Conservation (phyloP, 306 rosid genomes). For the Castanopsis chinensis region DNA sequence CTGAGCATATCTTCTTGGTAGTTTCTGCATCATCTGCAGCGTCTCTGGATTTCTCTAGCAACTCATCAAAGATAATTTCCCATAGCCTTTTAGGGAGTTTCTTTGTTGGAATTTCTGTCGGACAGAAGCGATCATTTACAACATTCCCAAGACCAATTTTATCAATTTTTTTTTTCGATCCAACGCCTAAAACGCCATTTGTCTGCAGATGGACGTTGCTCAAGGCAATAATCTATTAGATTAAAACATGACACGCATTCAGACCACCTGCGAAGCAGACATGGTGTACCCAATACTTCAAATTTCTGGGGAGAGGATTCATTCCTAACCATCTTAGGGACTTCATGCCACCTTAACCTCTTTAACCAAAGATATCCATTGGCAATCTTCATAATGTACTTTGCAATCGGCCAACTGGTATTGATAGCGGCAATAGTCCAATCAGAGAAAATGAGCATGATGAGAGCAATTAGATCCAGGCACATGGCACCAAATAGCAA, state of each 20-base stretch:
- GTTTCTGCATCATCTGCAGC: background rate
- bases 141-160: background rate
- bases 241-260: conserved; percentile 17
- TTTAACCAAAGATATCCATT: background rate
- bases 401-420: fast-evolving
- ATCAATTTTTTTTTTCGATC: background rate
- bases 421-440: conserved; percentile 4
- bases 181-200: no score
- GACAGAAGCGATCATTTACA: no score
- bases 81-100: background rate
- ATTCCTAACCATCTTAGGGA: no score
- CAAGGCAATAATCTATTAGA: conserved; percentile 28
- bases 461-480: conserved; percentile 26
- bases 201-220: background rate
- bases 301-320: no score
- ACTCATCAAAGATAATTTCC: background rate
- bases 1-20: background rate
- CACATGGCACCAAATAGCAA: conserved; percentile 35
- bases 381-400: fast-evolving
- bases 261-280: conserved; percentile 34
- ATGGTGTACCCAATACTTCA: background rate
- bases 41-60: background rate
- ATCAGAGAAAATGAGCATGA: conserved; percentile 26
- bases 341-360: background rate
- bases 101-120: no score